Evolutionary conservation across 148 eudicot species (phyloP).

Genomic region (Polygonum aviculare): DNA sequence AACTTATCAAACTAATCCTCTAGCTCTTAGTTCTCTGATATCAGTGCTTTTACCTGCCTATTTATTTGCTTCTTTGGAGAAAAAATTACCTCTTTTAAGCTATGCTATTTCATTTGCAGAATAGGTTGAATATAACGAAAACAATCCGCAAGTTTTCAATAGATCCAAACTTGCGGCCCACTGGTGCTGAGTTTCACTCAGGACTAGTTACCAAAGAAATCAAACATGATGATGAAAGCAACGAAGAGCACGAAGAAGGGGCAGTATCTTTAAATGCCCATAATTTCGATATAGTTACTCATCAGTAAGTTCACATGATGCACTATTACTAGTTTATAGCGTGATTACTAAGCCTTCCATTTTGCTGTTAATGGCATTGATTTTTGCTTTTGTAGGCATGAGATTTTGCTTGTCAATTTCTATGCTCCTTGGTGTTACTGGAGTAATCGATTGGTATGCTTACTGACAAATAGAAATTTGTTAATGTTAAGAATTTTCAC

Average conservation of each 20-base stretch:
- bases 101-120: conserved; percentile 48
- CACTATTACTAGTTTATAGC: neutral
- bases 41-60: neutral
- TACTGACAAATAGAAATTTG: neutral
- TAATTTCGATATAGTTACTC: conserved; percentile 69
- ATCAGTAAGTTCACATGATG: conserved; percentile 44
- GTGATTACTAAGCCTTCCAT: neutral
- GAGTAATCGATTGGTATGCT: conserved; percentile 74
- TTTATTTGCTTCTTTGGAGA: neutral
- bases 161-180: conserved; percentile 48
- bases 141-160: conserved; percentile 82
- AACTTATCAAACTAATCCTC: conserved; percentile 2
- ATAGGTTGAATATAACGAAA: conserved; percentile 96
- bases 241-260: conserved; percentile 71
- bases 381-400: conserved; percentile 49
- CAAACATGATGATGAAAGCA: conserved; percentile 81
- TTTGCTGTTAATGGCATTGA: conserved; percentile 1
- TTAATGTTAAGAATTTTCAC: neutral
- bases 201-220: conserved; percentile 34
- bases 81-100: conserved; percentile 19
- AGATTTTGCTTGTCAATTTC: conserved; percentile 73
- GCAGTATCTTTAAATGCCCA: conserved; percentile 43
- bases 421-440: conserved; percentile 93
- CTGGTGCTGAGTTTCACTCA: conserved; percentile 66
- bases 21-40: neutral